These are phyloP conservation scores for Gymnopilus junonius DNA, from an alignment of 768 basidiomycete species.

Conservation along the genomic window DNA sequence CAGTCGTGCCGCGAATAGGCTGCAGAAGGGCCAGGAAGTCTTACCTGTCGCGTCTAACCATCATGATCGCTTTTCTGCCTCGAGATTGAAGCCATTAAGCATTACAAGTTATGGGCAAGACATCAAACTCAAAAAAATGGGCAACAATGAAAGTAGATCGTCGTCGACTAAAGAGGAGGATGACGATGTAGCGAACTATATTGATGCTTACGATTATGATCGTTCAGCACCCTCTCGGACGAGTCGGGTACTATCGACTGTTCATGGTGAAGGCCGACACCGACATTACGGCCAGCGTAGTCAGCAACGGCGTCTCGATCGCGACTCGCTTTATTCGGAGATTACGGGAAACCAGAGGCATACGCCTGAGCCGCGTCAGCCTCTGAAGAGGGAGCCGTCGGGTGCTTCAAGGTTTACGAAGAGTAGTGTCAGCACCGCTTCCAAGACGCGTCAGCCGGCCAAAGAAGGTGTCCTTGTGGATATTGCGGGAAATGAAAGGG, in stretches of 20 bases:
- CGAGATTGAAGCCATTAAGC: slow-evolving; percentile 17
- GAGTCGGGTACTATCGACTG: slow-evolving; percentile 44
- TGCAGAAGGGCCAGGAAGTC: slow-evolving; percentile 24
- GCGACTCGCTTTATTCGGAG: slow-evolving; percentile 65
- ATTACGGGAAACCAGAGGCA: slow-evolving; percentile 64
- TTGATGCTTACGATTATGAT: slow-evolving; percentile 53
- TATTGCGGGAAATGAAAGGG: slow-evolving; percentile 22
- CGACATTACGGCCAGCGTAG: slow-evolving; percentile 23
- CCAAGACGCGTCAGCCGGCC: slow-evolving; percentile 12
- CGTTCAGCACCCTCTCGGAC: slow-evolving; percentile 45
- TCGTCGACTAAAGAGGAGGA: slow-evolving; percentile 41
- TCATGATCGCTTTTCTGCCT: slow-evolving; percentile 16
- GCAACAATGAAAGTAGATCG: neutral
- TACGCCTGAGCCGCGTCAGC: slow-evolving; percentile 75
- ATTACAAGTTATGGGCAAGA: slow-evolving; percentile 37
- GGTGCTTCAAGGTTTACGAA: slow-evolving; percentile 23
- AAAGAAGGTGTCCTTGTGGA: slow-evolving; percentile 30
- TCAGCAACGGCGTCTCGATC: slow-evolving; percentile 27
- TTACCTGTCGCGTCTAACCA: slow-evolving; percentile 29
- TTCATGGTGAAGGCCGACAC: slow-evolving; percentile 39
- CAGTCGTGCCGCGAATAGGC: slow-evolving; percentile 31
- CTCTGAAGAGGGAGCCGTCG: slow-evolving; percentile 49
- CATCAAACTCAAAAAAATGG: slow-evolving; percentile 53
- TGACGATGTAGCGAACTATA: slow-evolving; percentile 62
- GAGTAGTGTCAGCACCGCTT: slow-evolving; percentile 17